Conservation (phyloP, 805 yeast genomes). For the Ogataea thermomethanolica region DNA sequence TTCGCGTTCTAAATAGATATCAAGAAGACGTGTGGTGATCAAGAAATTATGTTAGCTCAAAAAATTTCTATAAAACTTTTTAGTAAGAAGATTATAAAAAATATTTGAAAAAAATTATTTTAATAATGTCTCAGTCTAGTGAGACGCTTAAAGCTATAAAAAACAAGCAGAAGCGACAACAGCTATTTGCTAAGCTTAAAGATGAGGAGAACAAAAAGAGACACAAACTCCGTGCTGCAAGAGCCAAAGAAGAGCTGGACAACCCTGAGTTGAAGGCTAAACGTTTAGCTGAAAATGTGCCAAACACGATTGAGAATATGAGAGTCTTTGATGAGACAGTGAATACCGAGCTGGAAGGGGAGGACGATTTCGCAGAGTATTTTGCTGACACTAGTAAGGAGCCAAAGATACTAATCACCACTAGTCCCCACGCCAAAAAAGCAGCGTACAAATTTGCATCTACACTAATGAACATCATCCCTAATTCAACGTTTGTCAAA, state of each 20-base stretch:
- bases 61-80: background rate
- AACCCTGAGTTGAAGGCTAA: constrained; percentile 81
- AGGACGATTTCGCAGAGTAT: constrained; percentile 60
- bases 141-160: constrained; percentile 47
- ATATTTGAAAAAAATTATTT: constrained; percentile 2
- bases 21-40: constrained; percentile 96
- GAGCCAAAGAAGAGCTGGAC: constrained; percentile 83
- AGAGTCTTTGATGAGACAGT: constrained; percentile 87
- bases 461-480: constrained; percentile 75
- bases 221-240: constrained; percentile 70
- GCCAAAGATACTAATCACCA: constrained; percentile 88
- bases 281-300: constrained; percentile 72
- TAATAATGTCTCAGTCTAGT: constrained; percentile 23
- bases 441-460: constrained; percentile 90
- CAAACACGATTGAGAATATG: constrained; percentile 79
- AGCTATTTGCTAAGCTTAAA: constrained; percentile 68
- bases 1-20: constrained; percentile 80
- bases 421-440: constrained; percentile 81
- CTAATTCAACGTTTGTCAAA: constrained; percentile 82
- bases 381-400: constrained; percentile 47
- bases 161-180: constrained; percentile 78
- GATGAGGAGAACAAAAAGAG: constrained; percentile 72
- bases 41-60: background rate
- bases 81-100: constrained; percentile 2
- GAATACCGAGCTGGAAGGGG: constrained; percentile 52